Evolutionary conservation across 371 early-diverging fungal genomes (phyloP).

Genomic region (Smittium culicis): DNA sequence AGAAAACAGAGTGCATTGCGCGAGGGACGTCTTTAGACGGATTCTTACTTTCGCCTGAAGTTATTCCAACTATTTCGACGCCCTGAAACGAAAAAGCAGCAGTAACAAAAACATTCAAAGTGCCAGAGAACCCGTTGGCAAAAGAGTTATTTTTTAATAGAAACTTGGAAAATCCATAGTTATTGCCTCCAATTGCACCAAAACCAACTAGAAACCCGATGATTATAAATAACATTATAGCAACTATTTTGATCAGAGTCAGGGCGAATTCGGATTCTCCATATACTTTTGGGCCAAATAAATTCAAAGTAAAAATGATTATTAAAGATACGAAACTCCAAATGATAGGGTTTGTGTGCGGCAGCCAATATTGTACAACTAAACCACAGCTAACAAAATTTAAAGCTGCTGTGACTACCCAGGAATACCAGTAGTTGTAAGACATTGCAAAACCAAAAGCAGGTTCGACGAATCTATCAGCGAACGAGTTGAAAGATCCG

Average conservation of each 20-base stretch:
- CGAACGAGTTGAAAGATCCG: constrained; percentile 72
- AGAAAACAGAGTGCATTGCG: constrained; percentile 54
- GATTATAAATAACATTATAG: constrained; percentile 52
- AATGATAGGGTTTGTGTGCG: constrained; percentile 39
- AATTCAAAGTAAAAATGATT: constrained; percentile 44
- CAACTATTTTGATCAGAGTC: constrained; percentile 46
- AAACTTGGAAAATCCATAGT: constrained; percentile 62
- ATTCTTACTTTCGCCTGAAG: constrained; percentile 57
- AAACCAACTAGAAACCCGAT: constrained; percentile 55
- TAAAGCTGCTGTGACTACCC: constrained; percentile 68
- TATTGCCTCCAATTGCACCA: constrained; percentile 43
- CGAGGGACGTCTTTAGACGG: constrained; percentile 57
- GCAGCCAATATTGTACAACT: constrained; percentile 67
- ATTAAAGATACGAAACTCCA: constrained; percentile 47
- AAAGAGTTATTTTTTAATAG: constrained; percentile 53
- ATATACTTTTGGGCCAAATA: constrained; percentile 52
- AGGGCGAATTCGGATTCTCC: constrained; percentile 67
- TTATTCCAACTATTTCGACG: constrained; percentile 59
- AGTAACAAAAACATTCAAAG: constrained; percentile 54
- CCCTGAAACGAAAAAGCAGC: constrained; percentile 83
- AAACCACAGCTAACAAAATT: constrained; percentile 66
- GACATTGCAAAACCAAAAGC: constrained; percentile 66
- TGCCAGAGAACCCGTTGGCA: constrained; percentile 47
- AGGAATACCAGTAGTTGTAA: constrained; percentile 71
- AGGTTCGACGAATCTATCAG: constrained; percentile 68